Evolutionary conservation across 164 flowering plant genomes (phyloP).

Genomic region (Berberis thunbergii): DNA sequence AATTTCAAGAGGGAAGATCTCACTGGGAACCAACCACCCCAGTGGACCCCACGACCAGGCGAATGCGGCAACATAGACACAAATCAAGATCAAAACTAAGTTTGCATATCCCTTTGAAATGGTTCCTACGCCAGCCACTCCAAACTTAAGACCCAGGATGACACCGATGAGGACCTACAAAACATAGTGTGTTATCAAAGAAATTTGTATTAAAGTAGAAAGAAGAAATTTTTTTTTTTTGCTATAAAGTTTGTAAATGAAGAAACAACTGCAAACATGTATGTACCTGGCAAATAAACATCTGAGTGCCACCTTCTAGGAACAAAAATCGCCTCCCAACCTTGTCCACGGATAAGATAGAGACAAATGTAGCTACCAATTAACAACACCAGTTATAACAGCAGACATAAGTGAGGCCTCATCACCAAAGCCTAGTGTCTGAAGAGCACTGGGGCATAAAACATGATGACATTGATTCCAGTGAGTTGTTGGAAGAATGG

Average conservation of each 20-base stretch:
- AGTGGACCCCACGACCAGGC: slow-evolving; percentile 32
- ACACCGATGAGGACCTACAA: slow-evolving; percentile 11
- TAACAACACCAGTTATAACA: slow-evolving; percentile 21
- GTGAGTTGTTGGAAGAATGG: slow-evolving; percentile 25
- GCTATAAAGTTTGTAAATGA: background rate
- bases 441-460: slow-evolving; percentile 26
- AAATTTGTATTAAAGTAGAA: background rate
- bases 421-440: slow-evolving; percentile 19
- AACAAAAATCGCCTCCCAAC: slow-evolving; percentile 19
- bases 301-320: slow-evolving; percentile 24
- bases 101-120: slow-evolving; percentile 10
- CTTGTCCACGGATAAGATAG: slow-evolving; percentile 14
- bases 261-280: background rate
- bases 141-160: slow-evolving; percentile 17
- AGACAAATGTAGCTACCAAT: slow-evolving; percentile 18
- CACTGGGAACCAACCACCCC: slow-evolving; percentile 28
- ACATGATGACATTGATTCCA: slow-evolving; percentile 29
- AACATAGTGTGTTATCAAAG: background rate
- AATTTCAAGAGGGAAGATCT: slow-evolving; percentile 27
- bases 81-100: slow-evolving; percentile 14
- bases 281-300: slow-evolving; percentile 21
- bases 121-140: slow-evolving; percentile 12
- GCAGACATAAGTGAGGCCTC: slow-evolving; percentile 21
- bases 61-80: slow-evolving; percentile 21
- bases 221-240: too few species aligned